Evolutionary conservation across 2,329 filamentous ascomycete genomes (phyloP).

Genomic region (Claviceps citrina): DNA sequence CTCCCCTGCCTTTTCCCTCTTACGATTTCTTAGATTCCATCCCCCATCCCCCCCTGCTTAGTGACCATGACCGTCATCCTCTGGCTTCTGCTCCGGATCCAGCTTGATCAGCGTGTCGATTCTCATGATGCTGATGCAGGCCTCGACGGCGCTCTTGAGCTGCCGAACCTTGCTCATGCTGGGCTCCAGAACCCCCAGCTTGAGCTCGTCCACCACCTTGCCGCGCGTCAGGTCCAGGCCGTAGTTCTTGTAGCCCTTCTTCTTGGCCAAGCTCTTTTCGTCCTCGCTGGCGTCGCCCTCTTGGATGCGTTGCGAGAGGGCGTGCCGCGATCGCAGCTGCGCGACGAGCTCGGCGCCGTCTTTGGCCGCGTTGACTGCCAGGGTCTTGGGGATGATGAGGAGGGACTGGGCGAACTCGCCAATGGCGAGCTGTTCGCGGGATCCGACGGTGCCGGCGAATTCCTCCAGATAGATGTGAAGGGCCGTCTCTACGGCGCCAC

Average conservation of each 20-base stretch:
- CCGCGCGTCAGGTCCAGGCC: constrained; percentile 80
- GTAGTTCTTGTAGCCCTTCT: constrained; percentile 98
- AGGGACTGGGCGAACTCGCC: constrained; percentile 93
- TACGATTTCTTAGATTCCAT: background rate
- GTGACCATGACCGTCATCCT: constrained; percentile 73
- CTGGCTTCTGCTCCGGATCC: constrained; percentile 65
- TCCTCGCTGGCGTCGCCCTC: constrained; percentile 74
- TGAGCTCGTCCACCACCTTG: constrained; percentile 83
- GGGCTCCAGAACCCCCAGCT: constrained; percentile 88
- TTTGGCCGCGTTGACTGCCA: constrained; percentile 93
- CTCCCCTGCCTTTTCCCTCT: background rate
- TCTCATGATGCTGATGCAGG: constrained; percentile 96
- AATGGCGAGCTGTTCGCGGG: constrained; percentile 92
- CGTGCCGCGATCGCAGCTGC: constrained; percentile 85
- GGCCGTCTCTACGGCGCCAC: constrained; percentile 94
- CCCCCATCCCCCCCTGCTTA: constrained; percentile 18
- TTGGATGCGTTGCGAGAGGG: constrained; percentile 79
- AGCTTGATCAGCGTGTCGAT: constrained; percentile 98
- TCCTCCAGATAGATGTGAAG: constrained; percentile 98
- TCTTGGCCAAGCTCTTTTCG: constrained; percentile 77
- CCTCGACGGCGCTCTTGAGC: constrained; percentile 95
- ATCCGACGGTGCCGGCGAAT: constrained; percentile 92
- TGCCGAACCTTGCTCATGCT: constrained; percentile 97
- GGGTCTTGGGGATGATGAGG: constrained; percentile 86
- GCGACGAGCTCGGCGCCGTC: constrained; percentile 90